These are phyloP conservation scores for Citrus sp. DNA, from an alignment of 345 rosid species.

Conservation along the genomic window DNA sequence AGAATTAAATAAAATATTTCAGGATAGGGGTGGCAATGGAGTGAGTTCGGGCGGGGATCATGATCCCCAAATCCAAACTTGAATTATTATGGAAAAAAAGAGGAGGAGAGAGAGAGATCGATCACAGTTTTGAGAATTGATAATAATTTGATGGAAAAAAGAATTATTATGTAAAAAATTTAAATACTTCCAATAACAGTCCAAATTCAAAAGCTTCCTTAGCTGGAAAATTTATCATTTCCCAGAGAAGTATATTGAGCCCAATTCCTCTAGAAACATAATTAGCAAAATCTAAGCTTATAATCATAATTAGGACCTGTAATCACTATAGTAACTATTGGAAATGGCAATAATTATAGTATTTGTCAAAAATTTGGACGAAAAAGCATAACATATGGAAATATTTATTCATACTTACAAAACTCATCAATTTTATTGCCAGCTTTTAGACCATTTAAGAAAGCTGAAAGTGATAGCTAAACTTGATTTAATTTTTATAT, in stretches of 20 bases:
- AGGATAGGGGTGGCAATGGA: no score
- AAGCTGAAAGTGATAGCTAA: constrained; percentile 17
- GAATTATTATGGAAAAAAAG: no score
- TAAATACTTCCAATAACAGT: neutral
- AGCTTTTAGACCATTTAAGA: neutral
- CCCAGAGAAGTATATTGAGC: neutral
- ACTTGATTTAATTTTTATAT: neutral
- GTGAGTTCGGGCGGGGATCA: no score
- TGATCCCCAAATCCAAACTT: no score
- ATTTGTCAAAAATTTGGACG: no score
- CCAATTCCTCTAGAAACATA: neutral
- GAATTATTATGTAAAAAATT: no score
- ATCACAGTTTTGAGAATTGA: no score
- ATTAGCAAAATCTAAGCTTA: neutral
- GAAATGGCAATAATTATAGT: no score
- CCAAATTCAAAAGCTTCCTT: neutral
- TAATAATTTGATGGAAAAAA: no score
- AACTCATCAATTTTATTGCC: neutral
- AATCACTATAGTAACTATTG: no score
- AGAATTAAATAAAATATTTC: no score
- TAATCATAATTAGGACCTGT: neutral
- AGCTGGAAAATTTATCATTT: neutral
- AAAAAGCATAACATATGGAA: neutral
- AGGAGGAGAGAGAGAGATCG: no score
- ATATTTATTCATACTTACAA: neutral